A percentile compares a stretch with the other conserved stretches of the same genome.
Evolutionary conservation across 1,139 yeast genomes (phyloP).

Genomic region (Ashbya aceris): DNA sequence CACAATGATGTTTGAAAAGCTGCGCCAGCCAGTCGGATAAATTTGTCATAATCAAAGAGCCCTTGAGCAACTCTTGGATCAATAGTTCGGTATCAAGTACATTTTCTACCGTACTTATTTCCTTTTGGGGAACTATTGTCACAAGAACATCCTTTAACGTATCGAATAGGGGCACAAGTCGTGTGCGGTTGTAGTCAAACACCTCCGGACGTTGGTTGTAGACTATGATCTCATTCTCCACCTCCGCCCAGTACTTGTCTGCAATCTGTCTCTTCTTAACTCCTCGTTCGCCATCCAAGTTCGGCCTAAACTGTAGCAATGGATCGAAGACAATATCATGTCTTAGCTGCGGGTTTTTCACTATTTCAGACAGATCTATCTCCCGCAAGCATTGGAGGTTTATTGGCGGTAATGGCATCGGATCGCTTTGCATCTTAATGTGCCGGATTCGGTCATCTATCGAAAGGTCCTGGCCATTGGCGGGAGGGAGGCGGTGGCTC

Average conservation of each 20-base stretch:
- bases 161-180: constrained; percentile 58
- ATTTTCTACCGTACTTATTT: constrained; percentile 58
- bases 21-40: constrained; percentile 29
- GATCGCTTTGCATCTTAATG: constrained; percentile 16
- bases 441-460: constrained; percentile 24
- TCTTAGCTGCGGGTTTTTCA: constrained; percentile 84
- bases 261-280: constrained; percentile 64
- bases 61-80: constrained; percentile 64
- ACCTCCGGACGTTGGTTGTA: constrained; percentile 24
- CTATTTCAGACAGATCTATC: constrained; percentile 79
- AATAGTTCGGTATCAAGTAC: constrained; percentile 71
- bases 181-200: constrained; percentile 36
- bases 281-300: constrained; percentile 85
- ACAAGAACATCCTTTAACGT: constrained; percentile 71
- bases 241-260: constrained; percentile 76
- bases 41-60: constrained; percentile 25
- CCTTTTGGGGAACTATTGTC: constrained; percentile 69
- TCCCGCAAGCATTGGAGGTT: constrained; percentile 76
- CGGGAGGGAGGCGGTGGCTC: constrained; percentile 13
- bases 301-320: constrained; percentile 83
- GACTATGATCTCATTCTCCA: constrained; percentile 46
- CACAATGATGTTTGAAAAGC: constrained; percentile 43
- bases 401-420: constrained; percentile 60
- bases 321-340: constrained; percentile 93
- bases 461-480: constrained; percentile 11